phyloP scores from a whole-genome alignment of 371 early-diverging fungal species.

The Coemansia linderi region DNA sequence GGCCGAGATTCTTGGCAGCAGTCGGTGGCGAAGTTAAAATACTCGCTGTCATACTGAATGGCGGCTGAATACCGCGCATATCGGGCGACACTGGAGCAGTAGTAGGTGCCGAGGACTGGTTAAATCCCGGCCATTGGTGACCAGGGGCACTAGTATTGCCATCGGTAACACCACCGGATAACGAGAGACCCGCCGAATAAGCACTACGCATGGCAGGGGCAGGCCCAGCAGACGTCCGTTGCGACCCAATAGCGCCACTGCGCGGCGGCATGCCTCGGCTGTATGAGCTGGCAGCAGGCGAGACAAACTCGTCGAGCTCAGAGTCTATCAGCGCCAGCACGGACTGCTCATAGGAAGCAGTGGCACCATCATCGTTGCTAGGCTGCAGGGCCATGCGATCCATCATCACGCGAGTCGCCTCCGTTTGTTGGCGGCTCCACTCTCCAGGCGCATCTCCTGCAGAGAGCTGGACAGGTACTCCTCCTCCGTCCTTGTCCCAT shows the following conservation, averaged over 20 bases:
- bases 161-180: not conserved
- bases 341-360: not conserved
- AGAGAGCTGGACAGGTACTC: not conserved
- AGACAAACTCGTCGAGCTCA: constrained; percentile 35
- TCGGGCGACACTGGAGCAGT: constrained; percentile 21
- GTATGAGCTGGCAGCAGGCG: constrained; percentile 6
- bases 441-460: constrained; percentile 8
- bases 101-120: constrained; percentile 7
- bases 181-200: not conserved
- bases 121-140: not conserved
- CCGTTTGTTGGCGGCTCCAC: constrained; percentile 9
- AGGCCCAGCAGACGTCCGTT: constrained; percentile 12
- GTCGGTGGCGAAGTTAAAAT: constrained; percentile 11
- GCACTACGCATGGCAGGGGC: not conserved
- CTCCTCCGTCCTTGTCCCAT: not conserved
- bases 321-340: constrained; percentile 21
- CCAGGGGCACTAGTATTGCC: not conserved
- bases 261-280: constrained; percentile 1
- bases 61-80: not conserved
- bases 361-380: not conserved
- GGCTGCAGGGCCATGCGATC: constrained; percentile 10
- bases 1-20: not conserved
- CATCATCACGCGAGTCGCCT: constrained; percentile 10
- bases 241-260: constrained; percentile 28
- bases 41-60: not conserved